Percentiles rank a stretch among this genome's conserved stretches.
Conservation (phyloP, 805 yeast genomes). For the Metschnikowia sp. region DNA sequence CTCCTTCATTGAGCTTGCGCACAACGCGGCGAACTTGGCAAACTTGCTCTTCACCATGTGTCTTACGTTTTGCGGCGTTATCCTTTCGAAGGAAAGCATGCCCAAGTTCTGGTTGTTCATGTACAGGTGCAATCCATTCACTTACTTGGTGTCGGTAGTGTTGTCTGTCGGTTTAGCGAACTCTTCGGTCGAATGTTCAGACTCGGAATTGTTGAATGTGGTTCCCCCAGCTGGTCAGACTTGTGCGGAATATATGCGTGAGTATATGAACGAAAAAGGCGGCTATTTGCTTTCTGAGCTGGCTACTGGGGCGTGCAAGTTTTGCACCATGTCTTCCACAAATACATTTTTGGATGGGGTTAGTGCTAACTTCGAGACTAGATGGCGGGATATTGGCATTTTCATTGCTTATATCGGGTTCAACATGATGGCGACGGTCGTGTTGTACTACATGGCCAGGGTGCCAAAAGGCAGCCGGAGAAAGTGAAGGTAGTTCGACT, state of each 20-base stretch:
- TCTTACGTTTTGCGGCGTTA: conserved; percentile 53
- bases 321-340: conserved; percentile 3
- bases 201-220: conserved; percentile 44
- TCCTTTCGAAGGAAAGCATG: conserved; percentile 39
- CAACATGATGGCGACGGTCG: conserved; percentile 5
- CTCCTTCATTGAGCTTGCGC: conserved; percentile 32
- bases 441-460: conserved; percentile 51
- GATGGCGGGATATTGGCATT: conserved; percentile 10
- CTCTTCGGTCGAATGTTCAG: conserved; percentile 47
- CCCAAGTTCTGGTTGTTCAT: conserved; percentile 49
- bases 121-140: conserved; percentile 45
- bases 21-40: conserved; percentile 58
- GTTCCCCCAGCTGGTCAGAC: conserved; percentile 38
- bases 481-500: background rate
- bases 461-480: conserved; percentile 55
- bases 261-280: background rate
- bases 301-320: conserved; percentile 1
- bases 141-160: conserved; percentile 46
- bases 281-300: conserved; percentile 5
- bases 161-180: conserved; percentile 39
- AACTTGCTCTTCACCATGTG: conserved; percentile 54
- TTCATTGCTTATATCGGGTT: conserved; percentile 2
- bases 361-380: background rate
- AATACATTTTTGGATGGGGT: conserved; percentile 1
- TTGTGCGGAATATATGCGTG: conserved; percentile 4